Percentiles rank a stretch among this genome's conserved stretches.
These are phyloP conservation scores for Evansstolkia leycettana DNA, from an alignment of 495 filamentous ascomycete genomes.

Conservation along the genomic window DNA sequence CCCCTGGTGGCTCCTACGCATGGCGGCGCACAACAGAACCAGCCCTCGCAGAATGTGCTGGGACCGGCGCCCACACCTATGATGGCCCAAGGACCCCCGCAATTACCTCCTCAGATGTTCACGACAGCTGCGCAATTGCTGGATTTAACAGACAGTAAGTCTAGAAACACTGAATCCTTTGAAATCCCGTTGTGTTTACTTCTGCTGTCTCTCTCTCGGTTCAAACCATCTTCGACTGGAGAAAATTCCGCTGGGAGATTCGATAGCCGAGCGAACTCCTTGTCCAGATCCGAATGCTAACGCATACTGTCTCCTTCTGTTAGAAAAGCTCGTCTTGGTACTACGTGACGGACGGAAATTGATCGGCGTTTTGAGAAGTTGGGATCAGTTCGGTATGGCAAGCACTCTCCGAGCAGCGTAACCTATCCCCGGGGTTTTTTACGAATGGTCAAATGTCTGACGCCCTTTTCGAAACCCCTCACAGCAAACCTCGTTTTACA, in stretches of 20 bases:
- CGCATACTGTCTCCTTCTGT: slow-evolving; percentile 1
- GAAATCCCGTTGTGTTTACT: neutral
- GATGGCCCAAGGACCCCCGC: slow-evolving; percentile 29
- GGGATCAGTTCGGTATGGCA: slow-evolving; percentile 89
- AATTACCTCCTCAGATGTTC: slow-evolving; percentile 76
- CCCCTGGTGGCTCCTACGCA: slow-evolving; percentile 19
- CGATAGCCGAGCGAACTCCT: neutral
- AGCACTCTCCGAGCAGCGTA: neutral
- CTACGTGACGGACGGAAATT: slow-evolving; percentile 88
- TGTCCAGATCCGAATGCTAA: slow-evolving; percentile 4
- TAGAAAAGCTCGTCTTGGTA: slow-evolving; percentile 86
- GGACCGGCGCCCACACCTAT: slow-evolving; percentile 14
- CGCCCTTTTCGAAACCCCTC: slow-evolving; percentile 2
- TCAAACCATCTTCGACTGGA: no score
- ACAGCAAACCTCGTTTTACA: slow-evolving; percentile 89
- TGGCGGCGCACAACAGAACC: slow-evolving; percentile 17
- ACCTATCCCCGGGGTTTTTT: slow-evolving; percentile 1
- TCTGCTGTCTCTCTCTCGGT: neutral
- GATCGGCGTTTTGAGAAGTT: slow-evolving; percentile 83
- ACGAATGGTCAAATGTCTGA: slow-evolving; percentile 5
- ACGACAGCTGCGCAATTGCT: slow-evolving; percentile 90
- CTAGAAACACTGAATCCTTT: no score
- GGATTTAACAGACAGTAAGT: slow-evolving; percentile 91
- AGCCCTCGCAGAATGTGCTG: slow-evolving; percentile 15
- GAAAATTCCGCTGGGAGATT: no score